Evolutionary conservation across 2,329 filamentous ascomycete genomes (phyloP).

Genomic region (Fusarium oligoseptatum): DNA sequence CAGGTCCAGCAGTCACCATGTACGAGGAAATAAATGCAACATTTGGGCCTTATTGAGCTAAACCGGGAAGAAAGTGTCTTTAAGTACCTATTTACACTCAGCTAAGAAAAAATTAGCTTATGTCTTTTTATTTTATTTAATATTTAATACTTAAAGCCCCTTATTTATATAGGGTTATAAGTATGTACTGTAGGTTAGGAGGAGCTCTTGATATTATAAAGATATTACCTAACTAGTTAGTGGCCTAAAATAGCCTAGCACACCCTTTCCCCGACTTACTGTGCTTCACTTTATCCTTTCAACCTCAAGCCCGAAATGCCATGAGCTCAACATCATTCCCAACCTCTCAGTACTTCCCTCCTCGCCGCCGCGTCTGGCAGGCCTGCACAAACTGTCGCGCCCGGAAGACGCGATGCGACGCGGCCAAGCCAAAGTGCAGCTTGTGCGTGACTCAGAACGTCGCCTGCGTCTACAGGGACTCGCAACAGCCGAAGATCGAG

Average conservation of each 20-base stretch:
- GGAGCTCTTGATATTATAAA: no score
- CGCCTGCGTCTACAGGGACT: constrained; percentile 48
- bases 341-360: constrained; percentile 17
- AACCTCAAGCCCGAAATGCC: not conserved
- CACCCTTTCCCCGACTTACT: no score
- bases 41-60: no score
- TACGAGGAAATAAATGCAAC: not conserved
- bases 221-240: no score
- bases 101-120: no score
- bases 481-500: constrained; percentile 47
- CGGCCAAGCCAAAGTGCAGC: constrained; percentile 46
- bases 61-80: no score
- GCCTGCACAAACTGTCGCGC: constrained; percentile 48
- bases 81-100: no score
- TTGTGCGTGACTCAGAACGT: constrained; percentile 46
- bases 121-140: no score
- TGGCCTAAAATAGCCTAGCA: no score
- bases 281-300: not conserved
- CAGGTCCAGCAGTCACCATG: not conserved
- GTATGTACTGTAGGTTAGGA: no score
- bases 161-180: no score
- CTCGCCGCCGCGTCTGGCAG: constrained; percentile 33
- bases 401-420: constrained; percentile 50
- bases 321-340: constrained; percentile 7
- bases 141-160: no score